Evolutionary conservation across 768 basidiomycete species (phyloP), one percentile per base, ranked within the genome.

Genomic region (Trametes cingulata): DNA sequence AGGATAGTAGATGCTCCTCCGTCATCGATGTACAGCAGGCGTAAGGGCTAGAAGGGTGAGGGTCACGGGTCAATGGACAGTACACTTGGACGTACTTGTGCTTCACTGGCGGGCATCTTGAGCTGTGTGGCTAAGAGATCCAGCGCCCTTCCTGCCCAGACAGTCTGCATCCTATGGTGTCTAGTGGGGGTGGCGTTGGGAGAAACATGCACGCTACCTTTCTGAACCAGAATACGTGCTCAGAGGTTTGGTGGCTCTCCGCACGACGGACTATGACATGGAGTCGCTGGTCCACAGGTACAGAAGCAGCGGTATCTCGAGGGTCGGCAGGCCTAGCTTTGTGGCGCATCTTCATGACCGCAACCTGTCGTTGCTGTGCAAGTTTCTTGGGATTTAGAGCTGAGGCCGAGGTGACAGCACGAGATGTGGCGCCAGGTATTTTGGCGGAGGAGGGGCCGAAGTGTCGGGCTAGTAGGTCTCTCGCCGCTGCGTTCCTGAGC

Each of bases 311-410:
- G 52, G 75, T 80, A 67, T 87, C 85, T 65, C 80, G 84, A 19
- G 82, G 77, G 65, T 92, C 85, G 8, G 76, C 83, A 2, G 90
- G 82, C 41, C 75, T 65, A 12, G 92, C 92, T 39, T 76, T 79
- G 68, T 88, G 90, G 54, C 86, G 84, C 80, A 93, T 81, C 68
- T 85, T 90, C 81, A 93, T 89, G 6, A 86, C 68, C 66, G 86
- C 82, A 17, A 91, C 68, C 65, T 83, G 84, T 56, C 79, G 78
- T 59, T 78, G 71, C 61, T 84, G 82, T 1, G 80, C 82, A 20
- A 81, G 69, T 64, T 85, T 85, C 54, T 74, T 77, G 8, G 85
- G 80, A 65, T 85, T 81, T 13, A 76, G 78, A 61, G 77, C 77
- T 36, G 58, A 63, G 25, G 43, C 49, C 6, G 55, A 42, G 27